Evolutionary conservation across 257 asterid species (phyloP), one percentile per base, ranked within the genome.

Genomic region (Thymus quinquecostatus): DNA sequence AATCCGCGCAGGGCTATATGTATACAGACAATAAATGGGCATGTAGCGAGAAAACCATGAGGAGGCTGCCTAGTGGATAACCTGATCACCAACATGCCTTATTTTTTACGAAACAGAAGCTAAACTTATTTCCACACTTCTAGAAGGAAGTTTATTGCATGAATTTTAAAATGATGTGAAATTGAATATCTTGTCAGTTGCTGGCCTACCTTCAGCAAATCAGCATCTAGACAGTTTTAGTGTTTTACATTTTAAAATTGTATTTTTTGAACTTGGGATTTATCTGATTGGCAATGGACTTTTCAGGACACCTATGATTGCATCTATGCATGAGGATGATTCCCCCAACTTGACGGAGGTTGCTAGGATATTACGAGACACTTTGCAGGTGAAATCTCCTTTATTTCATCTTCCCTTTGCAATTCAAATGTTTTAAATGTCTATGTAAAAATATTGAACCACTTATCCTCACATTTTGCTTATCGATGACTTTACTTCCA

Each of bases 301-400:
- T 79, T 72, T 38, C 78, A 89, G 98, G 86, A 88, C 96, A 32
- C 94, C 88, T 1, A 50, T 88, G 82, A 80, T 92, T 78, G 91
- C 96, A 61, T 89, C 94, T 30, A 92, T 92, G 98, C 96, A 89
- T n/a, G 96, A 86, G 82, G 98, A 92, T 75, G 92, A 85, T 72
- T 83, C 96, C 68, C 88, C 94, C 1, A 83, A 85, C 75, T 83
- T 92, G 80, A 79, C 36, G 38, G 98, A 89, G 81, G 98, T 88
- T 38, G 90, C 87, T 60, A 81, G 81, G 66, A 80, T 88, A 73
- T 78, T 92, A 49, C 62, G 78, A 58, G 96, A 92, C 34, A 77
- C 82, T 30, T 62, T 92, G 7, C 91, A 92, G 96, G 96, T 92
- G 11, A n/a, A 44, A 40, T 29, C 49, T 27, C 10, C 29, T 8